Base-by-base conservation (phyloP, 345 rosid species). In the Murraya paniculata region DNA sequence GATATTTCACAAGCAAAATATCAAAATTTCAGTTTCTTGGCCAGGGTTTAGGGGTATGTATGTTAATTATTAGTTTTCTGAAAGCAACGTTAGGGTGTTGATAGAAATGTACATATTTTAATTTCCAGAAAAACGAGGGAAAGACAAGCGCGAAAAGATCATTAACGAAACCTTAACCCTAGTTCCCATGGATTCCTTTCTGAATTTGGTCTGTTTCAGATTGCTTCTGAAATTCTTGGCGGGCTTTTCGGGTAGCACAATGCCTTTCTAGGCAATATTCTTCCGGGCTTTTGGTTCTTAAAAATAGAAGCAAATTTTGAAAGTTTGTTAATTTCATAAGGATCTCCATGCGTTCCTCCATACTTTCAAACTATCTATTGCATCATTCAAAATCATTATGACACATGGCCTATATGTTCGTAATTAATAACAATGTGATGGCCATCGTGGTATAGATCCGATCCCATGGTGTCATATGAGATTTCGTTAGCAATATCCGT, bases 101-200 rank as follows among this genome's bases (percentile, higher is more conserved):
- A 72, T 10, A n/a, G 18, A n/a, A 36, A 72, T 36, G 53, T 18
- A 35, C 14, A 41, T 28, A 19, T 14, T 25, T 14, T 45, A 45
- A 45, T 21, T 69, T 14, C 8, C 4, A 18, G 4, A 28, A 21
- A 11, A 9, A 57, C 2, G 56, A 68, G 48, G 57, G 31, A 22
- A 55, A 62, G 76, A 25, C 39, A 74, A 41, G 66, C 10, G 31
- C 27, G 75, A 38, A 35, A 27, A 30, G 71, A 38, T 41, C 38
- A 39, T 56, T 14, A 72, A 38, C 21, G 58, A 71, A 84, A 77
- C 81, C 81, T 77, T 79, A 74, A 80, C 68, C 75, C 67, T 64
- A 79, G 53, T 36, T 71, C 55, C 73, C 64, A 77, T 80, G 81
- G 60, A 74, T 58, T 53, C 22, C 57, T 53, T 53, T 76, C 41